Percentiles rank a stretch among this genome's conserved stretches.
These are phyloP conservation scores for Toxoplasma gondii DNA, from an alignment of 169 alveolate genomes.

Conservation along the genomic window DNA sequence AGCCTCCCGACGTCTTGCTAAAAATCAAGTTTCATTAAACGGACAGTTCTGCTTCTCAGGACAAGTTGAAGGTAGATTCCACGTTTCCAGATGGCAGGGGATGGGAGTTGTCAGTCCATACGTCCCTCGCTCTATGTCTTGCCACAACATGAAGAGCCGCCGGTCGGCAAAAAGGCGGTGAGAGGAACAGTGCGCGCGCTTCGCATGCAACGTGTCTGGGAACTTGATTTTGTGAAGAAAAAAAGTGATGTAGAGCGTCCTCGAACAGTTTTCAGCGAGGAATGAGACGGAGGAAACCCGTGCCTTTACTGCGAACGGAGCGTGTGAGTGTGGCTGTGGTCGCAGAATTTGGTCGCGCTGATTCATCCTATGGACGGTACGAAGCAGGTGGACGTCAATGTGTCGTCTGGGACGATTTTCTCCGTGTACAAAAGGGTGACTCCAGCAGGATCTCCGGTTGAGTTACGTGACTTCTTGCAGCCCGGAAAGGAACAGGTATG, in stretches of 20 bases:
- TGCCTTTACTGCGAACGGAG: too few species aligned
- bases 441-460: slow-evolving; percentile 43
- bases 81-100: not conserved
- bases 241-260: too few species aligned
- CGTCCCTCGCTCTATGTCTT: not conserved
- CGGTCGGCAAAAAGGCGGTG: too few species aligned
- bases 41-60: not conserved
- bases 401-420: slow-evolving; percentile 83
- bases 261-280: too few species aligned
- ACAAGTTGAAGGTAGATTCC: not conserved
- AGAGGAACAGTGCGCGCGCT: too few species aligned
- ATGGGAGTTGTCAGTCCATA: too few species aligned
- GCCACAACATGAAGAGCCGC: too few species aligned
- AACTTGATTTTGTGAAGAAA: not conserved
- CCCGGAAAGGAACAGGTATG: slow-evolving; percentile 72
- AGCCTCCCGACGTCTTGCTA: too few species aligned
- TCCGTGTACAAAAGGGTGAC: slow-evolving; percentile 77
- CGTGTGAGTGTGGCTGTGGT: not conserved
- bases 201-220: not conserved
- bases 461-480: slow-evolving; percentile 72
- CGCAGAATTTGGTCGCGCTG: slow-evolving; percentile 69
- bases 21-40: too few species aligned
- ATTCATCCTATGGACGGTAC: slow-evolving; percentile 87
- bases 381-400: slow-evolving; percentile 81
- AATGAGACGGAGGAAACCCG: too few species aligned